Evolutionary conservation across 2,329 filamentous ascomycete species (phyloP).

Genomic region (Gliomastix tumulicola): DNA sequence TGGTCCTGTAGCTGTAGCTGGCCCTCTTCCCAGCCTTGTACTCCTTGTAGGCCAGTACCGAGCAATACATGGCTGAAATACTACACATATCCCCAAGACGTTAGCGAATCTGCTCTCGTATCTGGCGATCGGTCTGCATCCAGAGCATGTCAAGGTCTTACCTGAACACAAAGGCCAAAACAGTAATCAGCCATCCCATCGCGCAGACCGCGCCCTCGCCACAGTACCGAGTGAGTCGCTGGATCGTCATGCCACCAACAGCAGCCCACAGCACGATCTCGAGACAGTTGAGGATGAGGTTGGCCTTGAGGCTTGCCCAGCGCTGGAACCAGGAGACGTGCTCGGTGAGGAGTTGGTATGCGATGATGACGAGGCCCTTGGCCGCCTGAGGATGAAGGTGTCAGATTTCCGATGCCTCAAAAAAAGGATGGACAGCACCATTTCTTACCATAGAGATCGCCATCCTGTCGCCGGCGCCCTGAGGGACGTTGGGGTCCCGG

Average conservation of each 20-base stretch:
- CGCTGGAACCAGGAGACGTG: conserved; percentile 16
- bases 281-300: conserved; percentile 12
- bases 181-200: neutral
- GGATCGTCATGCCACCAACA: conserved; percentile 12
- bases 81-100: no score
- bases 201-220: neutral
- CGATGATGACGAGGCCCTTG: conserved; percentile 2
- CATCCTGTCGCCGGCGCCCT: no score
- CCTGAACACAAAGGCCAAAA: neutral
- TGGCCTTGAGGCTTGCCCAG: conserved; percentile 13
- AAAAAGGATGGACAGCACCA: no score
- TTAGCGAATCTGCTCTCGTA: no score
- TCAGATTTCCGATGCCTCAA: neutral
- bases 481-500: neutral
- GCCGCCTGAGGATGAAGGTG: neutral
- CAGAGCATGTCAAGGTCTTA: no score
- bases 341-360: conserved; percentile 2
- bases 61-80: no score
- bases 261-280: conserved; percentile 17
- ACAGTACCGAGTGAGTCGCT: neutral
- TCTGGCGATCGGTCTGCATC: no score
- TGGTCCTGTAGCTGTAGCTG: no score
- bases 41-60: no score
- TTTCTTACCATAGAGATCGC: neutral
- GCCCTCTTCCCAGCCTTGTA: no score